phyloP scores from a whole-genome alignment of 2,329 filamentous ascomycete species.

The Knoxdaviesia capensis region DNA sequence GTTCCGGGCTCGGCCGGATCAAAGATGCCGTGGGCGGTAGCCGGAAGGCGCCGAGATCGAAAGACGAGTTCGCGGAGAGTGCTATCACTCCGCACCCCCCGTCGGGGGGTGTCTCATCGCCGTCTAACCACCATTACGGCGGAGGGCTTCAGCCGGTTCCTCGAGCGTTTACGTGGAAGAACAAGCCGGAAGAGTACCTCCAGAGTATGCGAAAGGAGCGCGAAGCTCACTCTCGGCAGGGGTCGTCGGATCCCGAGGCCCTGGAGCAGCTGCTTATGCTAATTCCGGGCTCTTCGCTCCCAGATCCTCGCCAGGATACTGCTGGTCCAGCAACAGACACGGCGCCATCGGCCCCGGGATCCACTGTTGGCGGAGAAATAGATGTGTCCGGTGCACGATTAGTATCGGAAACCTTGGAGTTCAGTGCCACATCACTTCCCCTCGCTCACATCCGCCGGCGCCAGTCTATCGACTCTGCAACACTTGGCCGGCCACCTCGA shows the following conservation, averaged over 20 bases:
- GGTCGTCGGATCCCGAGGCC: conserved; percentile 9
- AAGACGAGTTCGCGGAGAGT: conserved; percentile 27
- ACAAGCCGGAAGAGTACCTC: conserved; percentile 39
- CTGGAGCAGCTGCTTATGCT: conserved; percentile 8
- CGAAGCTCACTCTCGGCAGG: conserved; percentile 13
- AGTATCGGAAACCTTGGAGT: no score
- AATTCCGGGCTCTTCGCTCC: no score
- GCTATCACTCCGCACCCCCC: not conserved
- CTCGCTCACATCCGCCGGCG: conserved; percentile 31
- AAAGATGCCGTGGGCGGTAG: conserved; percentile 60
- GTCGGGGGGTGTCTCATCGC: not conserved
- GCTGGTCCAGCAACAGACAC: no score
- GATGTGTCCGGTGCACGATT: no score
- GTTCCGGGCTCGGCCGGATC: conserved; percentile 65
- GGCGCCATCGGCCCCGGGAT: no score
- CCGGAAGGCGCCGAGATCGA: conserved; percentile 29
- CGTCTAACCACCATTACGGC: no score
- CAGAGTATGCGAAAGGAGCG: conserved; percentile 7
- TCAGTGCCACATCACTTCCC: no score
- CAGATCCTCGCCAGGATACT: no score
- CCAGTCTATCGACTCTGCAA: conserved; percentile 28
- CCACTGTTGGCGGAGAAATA: no score
- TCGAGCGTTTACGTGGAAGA: conserved; percentile 42
- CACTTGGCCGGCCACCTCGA: conserved; percentile 10
- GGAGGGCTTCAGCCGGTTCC: conserved; percentile 5